Conservation (phyloP, 345 rosid species). For the Noccaea caerulescens region DNA sequence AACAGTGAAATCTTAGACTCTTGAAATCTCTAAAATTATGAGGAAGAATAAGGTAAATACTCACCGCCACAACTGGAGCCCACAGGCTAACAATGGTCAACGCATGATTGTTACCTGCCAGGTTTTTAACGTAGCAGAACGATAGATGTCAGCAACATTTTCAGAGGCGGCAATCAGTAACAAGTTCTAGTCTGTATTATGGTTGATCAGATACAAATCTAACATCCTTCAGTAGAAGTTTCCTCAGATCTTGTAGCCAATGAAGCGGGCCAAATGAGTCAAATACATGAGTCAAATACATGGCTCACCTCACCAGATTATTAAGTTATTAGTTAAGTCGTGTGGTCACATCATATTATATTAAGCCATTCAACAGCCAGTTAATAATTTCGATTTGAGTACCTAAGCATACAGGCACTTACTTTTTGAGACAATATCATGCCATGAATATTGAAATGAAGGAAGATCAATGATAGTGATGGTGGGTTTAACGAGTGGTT, state of each 20-base stretch:
- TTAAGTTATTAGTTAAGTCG: conserved; percentile 5
- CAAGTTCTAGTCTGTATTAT: conserved; percentile 27
- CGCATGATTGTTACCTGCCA: conserved; percentile 78
- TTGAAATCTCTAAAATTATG: not conserved
- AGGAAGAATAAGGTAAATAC: conserved; percentile 40
- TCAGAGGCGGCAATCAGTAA: conserved; percentile 22
- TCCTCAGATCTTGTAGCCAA: conserved; percentile 26
- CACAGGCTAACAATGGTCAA: conserved; percentile 86
- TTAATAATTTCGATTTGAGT: not conserved
- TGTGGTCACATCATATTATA: conserved; percentile 2
- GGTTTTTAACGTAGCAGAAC: conserved; percentile 41
- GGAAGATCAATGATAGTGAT: conserved; percentile 52
- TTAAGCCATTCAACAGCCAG: not conserved
- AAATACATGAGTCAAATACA: not conserved
- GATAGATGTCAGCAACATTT: conserved; percentile 28
- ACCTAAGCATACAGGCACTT: conserved; percentile 40
- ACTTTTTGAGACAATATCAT: conserved; percentile 90
- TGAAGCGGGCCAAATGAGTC: conserved; percentile 14
- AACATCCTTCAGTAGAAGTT: conserved; percentile 4
- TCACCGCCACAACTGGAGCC: conserved; percentile 98
- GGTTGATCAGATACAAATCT: conserved; percentile 13
- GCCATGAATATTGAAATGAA: conserved; percentile 76
- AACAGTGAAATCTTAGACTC: not conserved
- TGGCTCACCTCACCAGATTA: conserved; percentile 16
- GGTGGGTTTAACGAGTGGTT: conserved; percentile 85